Base-by-base conservation (phyloP, 1,284 basidiomycete genomes). In the Sporisorium iseilematis-ciliati region DNA sequence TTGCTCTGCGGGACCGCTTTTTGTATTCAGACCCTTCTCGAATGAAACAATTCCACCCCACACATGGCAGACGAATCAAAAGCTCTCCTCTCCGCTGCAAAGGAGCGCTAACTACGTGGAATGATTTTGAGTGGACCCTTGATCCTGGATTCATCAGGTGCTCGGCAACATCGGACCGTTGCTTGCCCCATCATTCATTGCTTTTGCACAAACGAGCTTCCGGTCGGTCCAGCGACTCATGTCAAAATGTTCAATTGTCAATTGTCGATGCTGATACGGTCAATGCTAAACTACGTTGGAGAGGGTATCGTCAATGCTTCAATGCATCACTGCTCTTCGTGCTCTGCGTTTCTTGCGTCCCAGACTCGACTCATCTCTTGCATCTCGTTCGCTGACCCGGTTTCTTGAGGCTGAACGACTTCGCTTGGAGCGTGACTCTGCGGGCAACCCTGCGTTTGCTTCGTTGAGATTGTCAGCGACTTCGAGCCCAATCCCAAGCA, bases 391-490 rank as follows among this genome's bases (percentile, higher is more conserved):
- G 43, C 58, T 48, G 10, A 31, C 46, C 16, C 68, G 62, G 38
- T 61, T 71, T 18, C 68, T 43, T 33, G 68, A 71, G 2, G 26
- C 58, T 0, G 68, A 71, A 6, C 68, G 68, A 50, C 63, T 61
- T 21, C 63, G 62, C 35, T 71, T 71, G 20, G 68, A 62, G 18
- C 58, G 51, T 12, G 51, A 42, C 26, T 50, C 45, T 7, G 58
- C 58, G 7, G 60, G 57, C 2, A 63, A 35, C 20, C 51, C 56
- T n/a, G 57, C 61, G n/a, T 43, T 23, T 6, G 61, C 52, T 16
- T 45, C 38, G 20, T 57, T 58, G 29, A 57, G 48, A 12, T 40
- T 62, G 23, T 57, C 48, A 2, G 60, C 48, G 1, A 59, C 54
- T 5, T 51, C 59, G 8, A 73, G 43, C 16, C 65, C 70, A 53